Evolutionary conservation across 768 basidiomycete genomes (phyloP), one percentile per base, ranked within the genome.

Genomic region (Xerocomellus amylosporus): DNA sequence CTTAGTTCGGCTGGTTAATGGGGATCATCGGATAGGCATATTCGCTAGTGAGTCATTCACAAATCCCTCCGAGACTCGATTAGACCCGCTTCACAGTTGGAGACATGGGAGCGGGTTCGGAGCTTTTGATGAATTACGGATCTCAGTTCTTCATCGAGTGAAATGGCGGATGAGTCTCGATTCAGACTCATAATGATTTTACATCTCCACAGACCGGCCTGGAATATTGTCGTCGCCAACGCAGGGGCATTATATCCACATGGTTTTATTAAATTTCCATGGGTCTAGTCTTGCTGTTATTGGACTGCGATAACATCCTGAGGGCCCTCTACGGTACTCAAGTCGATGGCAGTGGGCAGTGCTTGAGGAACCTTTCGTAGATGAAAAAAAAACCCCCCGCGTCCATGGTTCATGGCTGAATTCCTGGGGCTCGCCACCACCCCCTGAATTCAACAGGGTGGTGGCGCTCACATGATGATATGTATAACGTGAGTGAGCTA

Each of bases 11-110:
- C 61, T 83, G 34, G 83, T 89, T 4, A 82, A 86, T 54, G 85
- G 84, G 3, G 83, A 87, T 52, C 82, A 86, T 47, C 77, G 86
- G 15, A 85, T 89, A 49, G 85, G 81, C 3, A 72, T 90, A 4
- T 84, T 56, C n/a, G 51, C 54, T 10, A 19, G 65, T 66, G 38
- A 54, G 64, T 61, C 37, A 12, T 30, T 47, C 26, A 2, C 24
- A 19, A 28, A 10, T 15, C 14, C 7, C n/a, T 26, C 10, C 20
- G 28, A 12, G 34, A 34, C 12, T 28, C 14, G 14, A 28, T 20
- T 42, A 44, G 34, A 51, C 15, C 6, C 1, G 13, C 44, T 53
- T 20, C 34, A 10, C 51, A 84, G 83, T 51, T 12, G 68, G 69
- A n/a, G 55, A 64, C 14, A 66, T 84, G 4, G 53, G 67, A 20